phyloP scores from a whole-genome alignment of 2,329 filamentous ascomycete species.

The Diaporthe sp. region DNA sequence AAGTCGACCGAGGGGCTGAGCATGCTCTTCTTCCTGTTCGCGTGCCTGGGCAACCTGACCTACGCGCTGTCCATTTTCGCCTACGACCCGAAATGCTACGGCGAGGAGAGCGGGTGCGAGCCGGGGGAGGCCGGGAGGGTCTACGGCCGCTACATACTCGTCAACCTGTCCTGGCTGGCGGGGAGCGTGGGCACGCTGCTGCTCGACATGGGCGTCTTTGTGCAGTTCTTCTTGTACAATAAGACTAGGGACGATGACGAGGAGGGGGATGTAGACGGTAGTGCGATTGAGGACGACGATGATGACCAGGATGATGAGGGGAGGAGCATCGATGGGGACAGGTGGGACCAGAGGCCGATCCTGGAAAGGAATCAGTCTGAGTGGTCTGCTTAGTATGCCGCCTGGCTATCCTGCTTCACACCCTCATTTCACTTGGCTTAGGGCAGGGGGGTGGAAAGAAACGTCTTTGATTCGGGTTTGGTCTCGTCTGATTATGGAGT shows the following conservation, averaged over 20 bases:
- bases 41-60: constrained; percentile 93
- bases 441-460: too few species aligned
- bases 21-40: constrained; percentile 95
- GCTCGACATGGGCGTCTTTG: constrained; percentile 87
- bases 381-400: constrained; percentile 30
- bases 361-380: constrained; percentile 46
- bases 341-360: constrained; percentile 54
- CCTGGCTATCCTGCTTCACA: not conserved
- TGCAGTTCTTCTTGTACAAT: constrained; percentile 90
- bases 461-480: not conserved
- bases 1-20: constrained; percentile 95
- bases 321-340: constrained; percentile 43
- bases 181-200: constrained; percentile 90
- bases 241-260: constrained; percentile 50
- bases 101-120: constrained; percentile 60
- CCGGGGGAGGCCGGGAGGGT: constrained; percentile 72
- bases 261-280: constrained; percentile 35
- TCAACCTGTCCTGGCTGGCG: constrained; percentile 91
- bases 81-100: constrained; percentile 79
- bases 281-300: constrained; percentile 43
- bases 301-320: constrained; percentile 37
- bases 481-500: not conserved
- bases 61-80: constrained; percentile 94
- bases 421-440: not conserved
- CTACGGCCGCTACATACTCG: constrained; percentile 85